These are phyloP conservation scores for Fusarium sp. DNA, from an alignment of 2,329 filamentous ascomycete species.

Conservation along the genomic window DNA sequence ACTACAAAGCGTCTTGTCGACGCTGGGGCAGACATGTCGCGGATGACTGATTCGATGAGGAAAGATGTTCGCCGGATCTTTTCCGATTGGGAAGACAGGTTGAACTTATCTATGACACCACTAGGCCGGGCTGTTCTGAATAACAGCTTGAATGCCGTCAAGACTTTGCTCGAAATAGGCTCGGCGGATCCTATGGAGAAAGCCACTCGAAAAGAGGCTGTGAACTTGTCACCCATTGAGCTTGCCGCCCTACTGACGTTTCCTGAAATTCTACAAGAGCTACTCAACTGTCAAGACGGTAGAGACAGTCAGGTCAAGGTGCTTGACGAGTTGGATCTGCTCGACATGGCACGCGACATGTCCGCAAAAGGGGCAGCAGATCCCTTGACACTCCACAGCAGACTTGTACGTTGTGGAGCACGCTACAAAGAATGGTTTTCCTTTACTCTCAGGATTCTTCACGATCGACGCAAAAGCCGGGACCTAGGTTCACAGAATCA, in stretches of 20 bases:
- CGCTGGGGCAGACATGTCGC: background rate
- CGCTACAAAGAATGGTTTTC: conserved; percentile 1
- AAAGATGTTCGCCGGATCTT: background rate
- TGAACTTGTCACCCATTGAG: background rate
- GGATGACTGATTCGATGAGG: background rate
- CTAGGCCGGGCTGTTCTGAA: background rate
- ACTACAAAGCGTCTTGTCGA: background rate
- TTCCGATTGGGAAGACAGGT: conserved; percentile 4
- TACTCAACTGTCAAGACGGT: background rate
- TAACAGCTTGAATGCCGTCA: background rate
- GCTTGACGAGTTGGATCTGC: background rate
- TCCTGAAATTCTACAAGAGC: background rate
- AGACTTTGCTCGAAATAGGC: background rate
- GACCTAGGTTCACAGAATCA: background rate
- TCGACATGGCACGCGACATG: background rate
- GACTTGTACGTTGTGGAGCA: background rate
- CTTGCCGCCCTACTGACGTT: background rate
- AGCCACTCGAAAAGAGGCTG: background rate
- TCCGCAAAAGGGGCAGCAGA: background rate
- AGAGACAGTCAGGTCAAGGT: background rate
- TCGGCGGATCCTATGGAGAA: background rate
- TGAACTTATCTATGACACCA: background rate
- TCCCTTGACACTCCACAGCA: conserved; percentile 8
- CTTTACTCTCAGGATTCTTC: background rate
- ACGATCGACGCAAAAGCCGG: background rate